Evolutionary conservation across 2,329 filamentous ascomycete species (phyloP), one percentile per base, ranked within the genome.

Genomic region (Diplocarpon mali): DNA sequence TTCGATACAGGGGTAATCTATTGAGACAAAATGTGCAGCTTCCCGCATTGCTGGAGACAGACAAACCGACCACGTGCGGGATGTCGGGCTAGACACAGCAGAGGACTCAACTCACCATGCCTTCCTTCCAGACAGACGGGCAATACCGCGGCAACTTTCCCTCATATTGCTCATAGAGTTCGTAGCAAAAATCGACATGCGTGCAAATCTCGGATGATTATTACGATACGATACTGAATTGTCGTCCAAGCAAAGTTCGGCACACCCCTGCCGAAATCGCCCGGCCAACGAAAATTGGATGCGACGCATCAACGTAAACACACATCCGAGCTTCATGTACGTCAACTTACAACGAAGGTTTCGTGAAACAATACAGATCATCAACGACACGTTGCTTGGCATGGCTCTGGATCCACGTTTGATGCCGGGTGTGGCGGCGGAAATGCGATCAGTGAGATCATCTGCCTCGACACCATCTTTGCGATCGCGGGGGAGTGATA

Each of bases 391-490:
- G 13, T 55, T 66, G 36, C 58, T 63, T 58, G 62, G 58, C 47
- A 68, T 69, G 56, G 61, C 65, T 49, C 37, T 65, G 43, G 64
- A 65, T 51, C 62, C 66, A 12, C 60, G 68, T 57, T 59, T 71
- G 46, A 68, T 75, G 65, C 68, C 69, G 41, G 60, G 67, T 43
- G 57, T 65, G 53, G 59, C 64, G 45, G 54, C 61, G 39, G 57
- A 58, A 47, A 50, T 59, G 53, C 59, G 60, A 57, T 60, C 56
- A 47, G 64, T 75, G 47, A 69, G 67, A 57, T 88, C 84, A 15
- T 81, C 77, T 44, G 85, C 85, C 39, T 89, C 85, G 44, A 89
- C 83, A 47, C 85, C 85, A 30, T 88, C 84, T 20, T 67, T 90
- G 57, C 76, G 85, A 49, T 83, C 83, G 32, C 76, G 79, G 60